These are phyloP conservation scores for Paraphoma sp. DNA, from an alignment of 2,329 filamentous ascomycete species.

Conservation along the genomic window DNA sequence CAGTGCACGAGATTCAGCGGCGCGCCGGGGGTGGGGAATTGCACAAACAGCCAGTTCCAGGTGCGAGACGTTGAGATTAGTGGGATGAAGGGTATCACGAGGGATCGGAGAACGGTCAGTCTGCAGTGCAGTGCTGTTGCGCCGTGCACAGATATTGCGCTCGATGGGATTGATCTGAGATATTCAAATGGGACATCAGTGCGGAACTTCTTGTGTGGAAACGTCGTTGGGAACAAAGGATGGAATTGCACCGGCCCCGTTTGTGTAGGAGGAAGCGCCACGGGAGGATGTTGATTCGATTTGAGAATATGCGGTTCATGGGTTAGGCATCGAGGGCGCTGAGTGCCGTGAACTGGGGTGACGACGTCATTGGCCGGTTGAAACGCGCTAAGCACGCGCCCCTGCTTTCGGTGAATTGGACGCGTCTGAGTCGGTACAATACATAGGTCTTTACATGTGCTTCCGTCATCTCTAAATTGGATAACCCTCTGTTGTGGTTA, in stretches of 20 bases:
- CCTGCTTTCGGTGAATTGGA: too few species aligned
- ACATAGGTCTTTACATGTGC: too few species aligned
- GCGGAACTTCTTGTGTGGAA: slow-evolving; percentile 25
- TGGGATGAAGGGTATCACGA: slow-evolving; percentile 40
- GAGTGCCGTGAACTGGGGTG: neutral
- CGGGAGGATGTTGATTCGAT: slow-evolving; percentile 19
- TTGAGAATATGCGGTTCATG: neutral
- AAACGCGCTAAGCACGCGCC: too few species aligned
- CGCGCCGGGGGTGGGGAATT: slow-evolving; percentile 42
- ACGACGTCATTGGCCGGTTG: too few species aligned
- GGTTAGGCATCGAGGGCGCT: neutral
- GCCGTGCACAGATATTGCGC: slow-evolving; percentile 27
- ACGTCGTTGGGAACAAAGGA: slow-evolving; percentile 21
- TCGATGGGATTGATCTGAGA: slow-evolving; percentile 22
- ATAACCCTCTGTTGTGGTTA: too few species aligned
- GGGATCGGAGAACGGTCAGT: slow-evolving; percentile 19
- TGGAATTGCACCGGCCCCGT: slow-evolving; percentile 28
- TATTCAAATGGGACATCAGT: slow-evolving; percentile 19
- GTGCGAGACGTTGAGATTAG: slow-evolving; percentile 42
- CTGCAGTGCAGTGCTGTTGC: slow-evolving; percentile 37
- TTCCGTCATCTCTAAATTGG: too few species aligned
- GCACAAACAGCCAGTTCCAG: slow-evolving; percentile 51
- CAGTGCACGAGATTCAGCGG: slow-evolving; percentile 51
- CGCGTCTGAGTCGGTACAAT: too few species aligned
- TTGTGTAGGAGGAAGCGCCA: slow-evolving; percentile 26